Percentiles rank a stretch among this genome's conserved stretches.
Conservation (phyloP, 805 yeast genomes). For the Ogataea philodendri region DNA sequence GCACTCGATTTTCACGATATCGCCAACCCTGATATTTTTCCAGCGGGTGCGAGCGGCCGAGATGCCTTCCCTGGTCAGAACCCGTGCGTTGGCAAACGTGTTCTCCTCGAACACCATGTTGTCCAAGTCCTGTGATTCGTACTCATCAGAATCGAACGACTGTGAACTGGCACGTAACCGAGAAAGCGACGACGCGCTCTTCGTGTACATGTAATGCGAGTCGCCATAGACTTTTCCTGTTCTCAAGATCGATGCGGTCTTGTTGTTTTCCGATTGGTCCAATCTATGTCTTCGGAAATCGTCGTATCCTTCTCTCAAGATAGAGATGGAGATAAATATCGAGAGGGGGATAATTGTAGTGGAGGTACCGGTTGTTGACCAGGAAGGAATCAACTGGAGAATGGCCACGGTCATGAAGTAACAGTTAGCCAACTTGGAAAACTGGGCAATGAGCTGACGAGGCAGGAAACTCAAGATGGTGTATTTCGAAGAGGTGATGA, state of each 20-base stretch:
- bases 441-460: constrained; percentile 84
- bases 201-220: constrained; percentile 20
- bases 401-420: constrained; percentile 89
- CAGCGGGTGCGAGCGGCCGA: constrained; percentile 42
- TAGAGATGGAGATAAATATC: constrained; percentile 84
- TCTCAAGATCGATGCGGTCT: constrained; percentile 42
- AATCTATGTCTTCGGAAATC: constrained; percentile 84
- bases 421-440: constrained; percentile 87
- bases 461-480: constrained; percentile 80
- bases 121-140: constrained; percentile 20
- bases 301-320: constrained; percentile 90
- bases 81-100: constrained; percentile 24
- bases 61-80: constrained; percentile 21
- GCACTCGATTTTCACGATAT: constrained; percentile 64
- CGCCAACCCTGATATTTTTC: constrained; percentile 87
- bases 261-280: constrained; percentile 81
- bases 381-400: constrained; percentile 91
- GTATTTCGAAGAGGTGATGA: constrained; percentile 84
- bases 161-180: constrained; percentile 27
- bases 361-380: constrained; percentile 96
- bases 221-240: constrained; percentile 9
- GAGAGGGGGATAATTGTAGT: constrained; percentile 89
- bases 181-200: constrained; percentile 31
- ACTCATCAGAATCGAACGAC: constrained; percentile 23
- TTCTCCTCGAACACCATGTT: constrained; percentile 18